Conservation (phyloP, 768 basidiomycete genomes). For the Panaeolus papilionaceus region DNA sequence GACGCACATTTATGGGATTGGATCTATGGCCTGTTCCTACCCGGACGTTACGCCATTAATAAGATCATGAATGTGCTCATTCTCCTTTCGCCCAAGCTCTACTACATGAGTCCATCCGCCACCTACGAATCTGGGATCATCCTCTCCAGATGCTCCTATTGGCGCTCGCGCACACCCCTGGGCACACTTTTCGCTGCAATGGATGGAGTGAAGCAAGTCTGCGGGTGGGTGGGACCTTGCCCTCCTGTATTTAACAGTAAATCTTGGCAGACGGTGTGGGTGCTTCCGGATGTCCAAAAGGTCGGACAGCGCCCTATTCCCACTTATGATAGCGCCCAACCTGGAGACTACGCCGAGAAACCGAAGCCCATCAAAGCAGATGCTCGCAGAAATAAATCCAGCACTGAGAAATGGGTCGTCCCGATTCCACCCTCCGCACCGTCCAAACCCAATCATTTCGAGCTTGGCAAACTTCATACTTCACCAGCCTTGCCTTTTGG, state of each 20-base stretch:
- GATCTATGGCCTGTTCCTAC: background rate
- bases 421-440: background rate
- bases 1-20: background rate
- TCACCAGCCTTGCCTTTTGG: background rate
- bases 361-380: background rate
- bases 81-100: background rate
- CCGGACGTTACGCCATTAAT: background rate
- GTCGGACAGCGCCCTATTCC: background rate
- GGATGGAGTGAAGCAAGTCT: background rate
- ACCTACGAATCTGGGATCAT: background rate
- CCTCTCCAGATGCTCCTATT: background rate
- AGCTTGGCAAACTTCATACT: background rate
- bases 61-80: slow-evolving; percentile 1
- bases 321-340: background rate
- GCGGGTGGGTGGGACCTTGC: background rate
- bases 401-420: background rate
- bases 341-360: background rate
- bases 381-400: background rate
- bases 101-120: background rate
- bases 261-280: background rate
- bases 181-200: background rate
- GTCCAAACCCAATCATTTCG: background rate
- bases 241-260: background rate
- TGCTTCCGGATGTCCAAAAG: background rate
- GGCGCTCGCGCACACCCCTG: background rate